Conservation (phyloP, 2,329 filamentous ascomycete genomes). For the Alternaria rosae region DNA sequence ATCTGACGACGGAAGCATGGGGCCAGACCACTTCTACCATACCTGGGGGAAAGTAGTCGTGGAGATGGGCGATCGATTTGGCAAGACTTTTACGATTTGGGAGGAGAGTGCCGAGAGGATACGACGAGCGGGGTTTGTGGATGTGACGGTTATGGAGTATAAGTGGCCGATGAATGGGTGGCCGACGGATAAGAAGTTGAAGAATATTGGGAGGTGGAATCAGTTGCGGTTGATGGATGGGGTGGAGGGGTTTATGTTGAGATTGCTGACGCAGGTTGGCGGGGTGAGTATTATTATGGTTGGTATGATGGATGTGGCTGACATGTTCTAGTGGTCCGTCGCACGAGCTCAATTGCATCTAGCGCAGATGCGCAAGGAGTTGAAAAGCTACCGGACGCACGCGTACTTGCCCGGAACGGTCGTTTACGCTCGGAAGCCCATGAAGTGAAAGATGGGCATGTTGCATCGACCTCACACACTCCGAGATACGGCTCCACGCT, state of each 20-base stretch:
- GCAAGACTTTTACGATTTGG: conserved; percentile 49
- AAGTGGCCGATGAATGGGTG: conserved; percentile 51
- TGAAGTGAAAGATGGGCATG: conserved; percentile 8
- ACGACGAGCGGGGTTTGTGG: conserved; percentile 44
- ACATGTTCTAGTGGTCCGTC: conserved; percentile 37
- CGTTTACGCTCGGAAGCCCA: conserved; percentile 48
- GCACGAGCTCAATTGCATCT: conserved; percentile 47
- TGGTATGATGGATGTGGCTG: background rate
- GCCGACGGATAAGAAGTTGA: conserved; percentile 39
- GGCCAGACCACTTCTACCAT: conserved; percentile 46
- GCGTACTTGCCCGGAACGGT: conserved; percentile 49
- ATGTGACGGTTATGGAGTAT: conserved; percentile 41
- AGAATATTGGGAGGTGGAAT: conserved; percentile 50
- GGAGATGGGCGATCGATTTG: conserved; percentile 48
- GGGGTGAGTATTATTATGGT: conserved; percentile 28
- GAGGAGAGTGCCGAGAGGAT: conserved; percentile 43
- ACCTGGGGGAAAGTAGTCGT: conserved; percentile 46
- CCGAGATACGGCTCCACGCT: background rate
- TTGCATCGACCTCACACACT: background rate
- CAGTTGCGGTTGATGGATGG: conserved; percentile 47
- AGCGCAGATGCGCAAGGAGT: conserved; percentile 46
- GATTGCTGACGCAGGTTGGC: conserved; percentile 46
- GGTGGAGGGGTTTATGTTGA: conserved; percentile 49
- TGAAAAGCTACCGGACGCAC: conserved; percentile 45
- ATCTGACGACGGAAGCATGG: conserved; percentile 52